These are phyloP conservation scores for Cinnamomum micranthum DNA, from an alignment of 164 flowering plant species.

Conservation along the genomic window DNA sequence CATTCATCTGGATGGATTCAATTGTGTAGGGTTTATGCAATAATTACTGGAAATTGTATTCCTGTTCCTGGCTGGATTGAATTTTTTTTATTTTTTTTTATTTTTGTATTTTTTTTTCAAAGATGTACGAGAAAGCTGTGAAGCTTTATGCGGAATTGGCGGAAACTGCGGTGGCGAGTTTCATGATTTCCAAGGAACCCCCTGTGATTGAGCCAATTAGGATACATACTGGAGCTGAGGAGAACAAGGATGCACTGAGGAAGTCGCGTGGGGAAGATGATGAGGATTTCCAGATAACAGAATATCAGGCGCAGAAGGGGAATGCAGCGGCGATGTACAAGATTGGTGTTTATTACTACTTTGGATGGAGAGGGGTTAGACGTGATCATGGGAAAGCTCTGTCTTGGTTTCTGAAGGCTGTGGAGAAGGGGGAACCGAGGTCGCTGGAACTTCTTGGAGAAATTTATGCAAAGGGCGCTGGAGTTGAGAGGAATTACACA, in stretches of 20 bases:
- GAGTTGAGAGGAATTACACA: conserved; percentile 85
- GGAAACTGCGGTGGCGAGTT: conserved; percentile 80
- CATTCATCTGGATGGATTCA: background rate
- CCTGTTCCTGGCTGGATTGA: background rate
- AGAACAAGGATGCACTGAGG: conserved; percentile 82
- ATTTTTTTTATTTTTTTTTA: too few species aligned
- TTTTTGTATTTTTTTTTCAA: conserved; percentile 21
- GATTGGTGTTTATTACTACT: conserved; percentile 82
- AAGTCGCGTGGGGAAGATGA: conserved; percentile 96
- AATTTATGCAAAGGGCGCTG: conserved; percentile 95
- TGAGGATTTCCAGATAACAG: conserved; percentile 93
- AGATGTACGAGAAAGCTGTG: conserved; percentile 89
- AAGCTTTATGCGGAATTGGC: conserved; percentile 86
- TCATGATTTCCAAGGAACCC: conserved; percentile 77
- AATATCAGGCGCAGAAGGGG: conserved; percentile 91
- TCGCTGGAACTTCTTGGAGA: conserved; percentile 98
- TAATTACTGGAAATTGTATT: background rate
- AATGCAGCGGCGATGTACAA: conserved; percentile 88
- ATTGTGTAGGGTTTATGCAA: background rate
- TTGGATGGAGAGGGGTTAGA: conserved; percentile 89
- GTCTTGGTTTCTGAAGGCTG: conserved; percentile 84
- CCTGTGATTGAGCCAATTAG: conserved; percentile 83
- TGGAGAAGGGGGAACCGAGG: conserved; percentile 83
- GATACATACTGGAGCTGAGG: conserved; percentile 88
- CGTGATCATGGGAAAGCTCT: conserved; percentile 81